Percentiles rank a stretch among this genome's conserved stretches.
Conservation (phyloP, 2,329 filamentous ascomycete species). For the Alternaria brassicicola region DNA sequence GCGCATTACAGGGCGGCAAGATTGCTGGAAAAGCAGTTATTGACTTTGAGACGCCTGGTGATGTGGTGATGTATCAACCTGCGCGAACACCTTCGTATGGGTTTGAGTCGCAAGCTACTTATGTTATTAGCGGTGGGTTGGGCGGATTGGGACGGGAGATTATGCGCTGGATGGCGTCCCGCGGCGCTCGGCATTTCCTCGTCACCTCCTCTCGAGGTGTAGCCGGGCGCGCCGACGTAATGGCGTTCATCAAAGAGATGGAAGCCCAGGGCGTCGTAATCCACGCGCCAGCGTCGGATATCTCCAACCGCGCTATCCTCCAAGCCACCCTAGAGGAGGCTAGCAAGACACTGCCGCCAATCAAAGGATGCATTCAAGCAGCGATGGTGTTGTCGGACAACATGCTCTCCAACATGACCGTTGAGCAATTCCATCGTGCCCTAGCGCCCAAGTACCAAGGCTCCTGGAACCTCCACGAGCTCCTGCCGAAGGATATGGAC, state of each 20-base stretch:
- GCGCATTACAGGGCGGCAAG: slow-evolving; percentile 37
- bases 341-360: slow-evolving; percentile 19
- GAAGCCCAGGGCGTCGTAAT: slow-evolving; percentile 20
- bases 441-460: slow-evolving; percentile 8
- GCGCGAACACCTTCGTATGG: slow-evolving; percentile 3
- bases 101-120: slow-evolving; percentile 19
- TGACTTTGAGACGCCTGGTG: slow-evolving; percentile 14
- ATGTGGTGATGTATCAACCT: slow-evolving; percentile 20
- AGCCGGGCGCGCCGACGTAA: slow-evolving; percentile 12
- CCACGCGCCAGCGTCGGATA: slow-evolving; percentile 23
- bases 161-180: slow-evolving; percentile 31
- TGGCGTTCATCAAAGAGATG: slow-evolving; percentile 23
- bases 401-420: slow-evolving; percentile 13
- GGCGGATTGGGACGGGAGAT: slow-evolving; percentile 39
- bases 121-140: slow-evolving; percentile 36
- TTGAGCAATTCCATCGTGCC: neutral
- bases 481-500: slow-evolving; percentile 12
- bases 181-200: slow-evolving; percentile 33
- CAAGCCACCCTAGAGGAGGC: slow-evolving; percentile 10
- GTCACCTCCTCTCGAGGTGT: slow-evolving; percentile 31
- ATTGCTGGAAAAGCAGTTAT: slow-evolving; percentile 52
- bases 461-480: slow-evolving; percentile 33
- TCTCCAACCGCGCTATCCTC: slow-evolving; percentile 20
- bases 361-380: slow-evolving; percentile 22
- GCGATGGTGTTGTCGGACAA: slow-evolving; percentile 21